A percentile compares a stretch with the other conserved stretches of the same genome.
Conservation (phyloP, 331 rosid species). For the Quercus phellos region DNA sequence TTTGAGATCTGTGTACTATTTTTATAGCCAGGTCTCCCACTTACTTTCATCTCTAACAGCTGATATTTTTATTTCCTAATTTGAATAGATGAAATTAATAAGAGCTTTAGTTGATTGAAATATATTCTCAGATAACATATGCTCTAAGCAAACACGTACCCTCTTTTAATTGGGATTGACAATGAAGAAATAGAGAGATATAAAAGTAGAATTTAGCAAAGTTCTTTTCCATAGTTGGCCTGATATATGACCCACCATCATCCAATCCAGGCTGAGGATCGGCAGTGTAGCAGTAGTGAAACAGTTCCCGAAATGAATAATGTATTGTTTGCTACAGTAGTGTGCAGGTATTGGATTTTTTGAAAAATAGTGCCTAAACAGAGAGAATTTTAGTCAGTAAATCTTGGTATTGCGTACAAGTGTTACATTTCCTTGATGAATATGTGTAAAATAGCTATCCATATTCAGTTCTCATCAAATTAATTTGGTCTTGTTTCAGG, state of each 20-base stretch:
- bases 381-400: not conserved
- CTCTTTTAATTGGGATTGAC: not conserved
- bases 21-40: not conserved
- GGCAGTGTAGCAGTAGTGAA: not conserved
- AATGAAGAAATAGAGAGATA: not conserved
- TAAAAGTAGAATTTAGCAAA: not conserved
- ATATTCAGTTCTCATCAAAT: not conserved
- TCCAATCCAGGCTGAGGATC: not conserved
- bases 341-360: not conserved
- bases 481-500: slow-evolving; percentile 42
- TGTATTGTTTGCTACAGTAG: not conserved
- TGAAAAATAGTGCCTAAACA: not conserved
- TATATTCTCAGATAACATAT: not conserved
- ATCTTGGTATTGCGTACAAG: not conserved
- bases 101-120: not conserved
- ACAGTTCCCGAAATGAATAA: not conserved
- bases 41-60: not conserved
- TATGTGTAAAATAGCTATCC: not conserved
- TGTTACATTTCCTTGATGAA: not conserved
- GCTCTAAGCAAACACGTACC: not conserved
- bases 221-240: not conserved
- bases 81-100: not conserved
- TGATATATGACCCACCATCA: not conserved
- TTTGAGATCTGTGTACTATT: not conserved
- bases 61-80: not conserved